These are phyloP conservation scores for Penicillium coprophilum DNA, from an alignment of 495 filamentous ascomycete genomes.

Conservation along the genomic window DNA sequence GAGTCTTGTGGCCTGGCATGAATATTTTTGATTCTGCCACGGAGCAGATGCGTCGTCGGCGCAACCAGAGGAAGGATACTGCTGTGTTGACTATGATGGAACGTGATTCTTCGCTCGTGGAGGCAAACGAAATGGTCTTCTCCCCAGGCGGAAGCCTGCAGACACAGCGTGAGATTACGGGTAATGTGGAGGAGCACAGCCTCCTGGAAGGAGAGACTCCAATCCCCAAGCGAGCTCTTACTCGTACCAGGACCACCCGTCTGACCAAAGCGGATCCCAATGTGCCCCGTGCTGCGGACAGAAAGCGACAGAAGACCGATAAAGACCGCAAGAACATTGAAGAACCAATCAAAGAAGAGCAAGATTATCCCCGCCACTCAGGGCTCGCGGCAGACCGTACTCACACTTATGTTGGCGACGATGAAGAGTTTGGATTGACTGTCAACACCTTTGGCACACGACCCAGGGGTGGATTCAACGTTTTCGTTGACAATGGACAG, in stretches of 20 bases:
- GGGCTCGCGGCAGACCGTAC: conserved; percentile 6
- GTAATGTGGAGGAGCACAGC: conserved; percentile 53
- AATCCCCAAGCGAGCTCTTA: conserved; percentile 37
- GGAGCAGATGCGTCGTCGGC: conserved; percentile 69
- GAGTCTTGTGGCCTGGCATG: conserved; percentile 80
- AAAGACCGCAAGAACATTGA: conserved; percentile 5
- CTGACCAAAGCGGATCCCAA: conserved; percentile 37
- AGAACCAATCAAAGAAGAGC: neutral
- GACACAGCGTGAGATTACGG: conserved; percentile 57
- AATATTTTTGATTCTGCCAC: conserved; percentile 83
- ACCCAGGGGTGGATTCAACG: conserved; percentile 27
- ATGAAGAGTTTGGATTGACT: conserved; percentile 35
- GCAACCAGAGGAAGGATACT: conserved; percentile 83
- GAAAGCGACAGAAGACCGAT: conserved; percentile 24
- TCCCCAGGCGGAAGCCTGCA: conserved; percentile 53
- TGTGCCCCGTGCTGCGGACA: conserved; percentile 26
- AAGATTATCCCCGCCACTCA: conserved; percentile 3
- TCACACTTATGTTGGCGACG: conserved; percentile 20
- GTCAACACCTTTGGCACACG: conserved; percentile 19
- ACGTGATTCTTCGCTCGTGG: conserved; percentile 62
- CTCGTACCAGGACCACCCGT: conserved; percentile 25
- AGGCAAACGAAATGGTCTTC: conserved; percentile 71
- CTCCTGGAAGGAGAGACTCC: conserved; percentile 50
- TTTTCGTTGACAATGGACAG: conserved; percentile 36
- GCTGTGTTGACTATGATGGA: conserved; percentile 70